Conservation (phyloP, 768 basidiomycete species). For the Rhodotorula toruloides region DNA sequence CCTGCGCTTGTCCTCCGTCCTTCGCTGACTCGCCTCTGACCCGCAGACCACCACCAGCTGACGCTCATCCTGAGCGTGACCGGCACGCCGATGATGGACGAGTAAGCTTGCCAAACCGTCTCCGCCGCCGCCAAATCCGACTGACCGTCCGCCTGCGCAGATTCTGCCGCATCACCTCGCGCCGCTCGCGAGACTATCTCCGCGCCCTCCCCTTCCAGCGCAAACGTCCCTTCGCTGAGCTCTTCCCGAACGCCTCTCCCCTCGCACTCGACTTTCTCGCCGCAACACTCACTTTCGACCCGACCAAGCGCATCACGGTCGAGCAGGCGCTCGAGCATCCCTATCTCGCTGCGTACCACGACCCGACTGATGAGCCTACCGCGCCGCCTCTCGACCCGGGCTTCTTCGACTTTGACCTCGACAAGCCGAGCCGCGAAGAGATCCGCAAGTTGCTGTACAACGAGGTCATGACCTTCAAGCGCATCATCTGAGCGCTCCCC, state of each 20-base stretch:
- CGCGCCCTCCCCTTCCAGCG: slow-evolving; percentile 81
- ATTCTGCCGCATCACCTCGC: slow-evolving; percentile 86
- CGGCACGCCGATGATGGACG: slow-evolving; percentile 68
- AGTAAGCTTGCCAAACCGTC: slow-evolving; percentile 44
- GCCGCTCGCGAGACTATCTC: slow-evolving; percentile 71
- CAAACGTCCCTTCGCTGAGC: slow-evolving; percentile 61
- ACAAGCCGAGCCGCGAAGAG: slow-evolving; percentile 93
- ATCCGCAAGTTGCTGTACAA: slow-evolving; percentile 87
- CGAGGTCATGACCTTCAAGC: slow-evolving; percentile 79
- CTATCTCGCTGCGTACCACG: slow-evolving; percentile 1
- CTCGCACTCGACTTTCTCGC: slow-evolving; percentile 57
- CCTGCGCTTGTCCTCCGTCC: too few relatives aligned
- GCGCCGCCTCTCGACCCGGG: slow-evolving; percentile 91
- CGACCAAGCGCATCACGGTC: slow-evolving; percentile 79
- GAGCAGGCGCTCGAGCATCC: slow-evolving; percentile 78
- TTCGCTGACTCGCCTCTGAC: not conserved
- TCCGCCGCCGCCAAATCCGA: not conserved
- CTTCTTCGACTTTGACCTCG: slow-evolving; percentile 96
- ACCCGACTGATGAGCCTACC: slow-evolving; percentile 90
- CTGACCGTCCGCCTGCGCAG: not conserved
- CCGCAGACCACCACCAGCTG: slow-evolving; percentile 75
- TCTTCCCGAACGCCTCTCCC: slow-evolving; percentile 70
- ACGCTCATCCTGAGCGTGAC: slow-evolving; percentile 90
- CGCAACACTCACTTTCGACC: slow-evolving; percentile 75
- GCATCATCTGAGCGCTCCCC: not conserved